phyloP scores from a whole-genome alignment of 1,284 basidiomycete species.

The Puccinia brachypodii region DNA sequence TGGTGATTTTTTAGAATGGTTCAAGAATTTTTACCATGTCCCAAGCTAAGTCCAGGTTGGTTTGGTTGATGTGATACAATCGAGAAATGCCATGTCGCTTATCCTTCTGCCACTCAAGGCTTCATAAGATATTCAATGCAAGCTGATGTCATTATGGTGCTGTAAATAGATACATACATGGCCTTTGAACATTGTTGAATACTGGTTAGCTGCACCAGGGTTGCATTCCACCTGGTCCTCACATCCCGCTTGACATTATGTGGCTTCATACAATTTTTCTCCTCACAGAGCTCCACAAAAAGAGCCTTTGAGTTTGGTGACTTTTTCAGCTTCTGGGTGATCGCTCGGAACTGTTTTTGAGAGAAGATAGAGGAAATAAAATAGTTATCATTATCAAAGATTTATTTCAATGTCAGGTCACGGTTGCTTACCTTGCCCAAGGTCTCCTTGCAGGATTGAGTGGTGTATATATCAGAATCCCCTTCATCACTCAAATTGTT shows the following conservation, averaged over 20 bases:
- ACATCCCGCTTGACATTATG: background rate
- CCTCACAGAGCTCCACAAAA: background rate
- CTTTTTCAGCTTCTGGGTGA: background rate
- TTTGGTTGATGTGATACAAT: background rate
- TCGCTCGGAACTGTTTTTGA: background rate
- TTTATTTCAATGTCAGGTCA: background rate
- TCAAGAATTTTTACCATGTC: background rate
- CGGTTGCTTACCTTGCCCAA: background rate
- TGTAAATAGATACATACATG: background rate
- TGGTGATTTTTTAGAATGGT: background rate
- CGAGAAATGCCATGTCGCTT: slow-evolving; percentile 1
- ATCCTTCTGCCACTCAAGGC: slow-evolving; percentile 22
- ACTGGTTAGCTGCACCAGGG: background rate
- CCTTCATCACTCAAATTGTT: background rate
- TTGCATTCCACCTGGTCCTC: background rate
- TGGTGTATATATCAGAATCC: background rate
- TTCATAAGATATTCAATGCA: background rate
- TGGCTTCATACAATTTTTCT: background rate
- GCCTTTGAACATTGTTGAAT: background rate
- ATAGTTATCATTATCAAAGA: background rate
- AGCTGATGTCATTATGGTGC: background rate
- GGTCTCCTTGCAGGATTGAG: background rate
- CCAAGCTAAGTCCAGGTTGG: background rate
- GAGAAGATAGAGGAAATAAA: too few species aligned
- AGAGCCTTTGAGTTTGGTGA: slow-evolving; percentile 4